Base-by-base conservation (phyloP, 495 filamentous ascomycete genomes). In the Aspergillus bridgeri region DNA sequence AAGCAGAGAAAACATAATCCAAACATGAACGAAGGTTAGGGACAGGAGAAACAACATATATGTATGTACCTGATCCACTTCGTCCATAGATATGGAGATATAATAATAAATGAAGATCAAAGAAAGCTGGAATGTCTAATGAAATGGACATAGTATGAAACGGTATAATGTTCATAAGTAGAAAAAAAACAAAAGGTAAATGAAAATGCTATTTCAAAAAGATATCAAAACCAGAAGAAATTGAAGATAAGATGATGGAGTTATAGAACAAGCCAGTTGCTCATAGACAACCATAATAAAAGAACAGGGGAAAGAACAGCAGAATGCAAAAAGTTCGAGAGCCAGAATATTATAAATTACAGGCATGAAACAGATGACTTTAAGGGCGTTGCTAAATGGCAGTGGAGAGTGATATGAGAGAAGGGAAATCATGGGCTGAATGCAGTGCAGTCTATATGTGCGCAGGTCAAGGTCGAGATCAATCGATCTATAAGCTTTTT, bases 331-430 rank as follows among this genome's bases (percentile, higher is more conserved):
- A 38, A 13, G n/a, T n/a, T 38, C 9, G 33, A 44, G 33, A 50
- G 42, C 19, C 48, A 48, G 45, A 24, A 50, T 45, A 66, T 66
- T 61, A 66, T 60, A 66, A 38, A 61, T 63, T 63, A 66, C 58
- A 63, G 47, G 51, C 53, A 53, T 23, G 54, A 44, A 21, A 19
- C 43, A 43, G 17, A 44, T 48, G 25, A 25, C 25, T 27, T 33
- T 17, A n/a, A 27, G 23, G n/a, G 45, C 8, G 7, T 20, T 47
- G 18, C 3, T 2, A 24, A n/a, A 8, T 21, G 42, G 52, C 52
- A 17, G 15, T 38, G 48, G 13, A 5, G 25, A 15, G 33, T 38
- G 33, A 38, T 38, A 43, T 54, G 48, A 53, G 23, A 29, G 27
- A 51, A 42, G 55, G n/a, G 23, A 23, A 49, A 29, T 46, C 43